Percentiles rank a stretch among this genome's conserved stretches.
phyloP scores from a whole-genome alignment of 306 rosid species.

The Rosa rugosa region DNA sequence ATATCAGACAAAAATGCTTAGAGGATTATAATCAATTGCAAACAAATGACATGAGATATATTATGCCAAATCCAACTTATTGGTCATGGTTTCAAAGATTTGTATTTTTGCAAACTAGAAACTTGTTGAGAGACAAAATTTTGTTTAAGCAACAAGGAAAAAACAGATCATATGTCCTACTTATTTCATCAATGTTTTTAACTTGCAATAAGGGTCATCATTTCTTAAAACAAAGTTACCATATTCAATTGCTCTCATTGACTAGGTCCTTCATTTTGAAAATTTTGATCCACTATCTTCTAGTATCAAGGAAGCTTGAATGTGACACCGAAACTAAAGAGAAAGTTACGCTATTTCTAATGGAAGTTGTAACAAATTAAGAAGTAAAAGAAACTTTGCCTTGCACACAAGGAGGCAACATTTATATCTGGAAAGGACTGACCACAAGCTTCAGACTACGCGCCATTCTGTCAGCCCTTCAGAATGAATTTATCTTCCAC shows the following conservation, averaged over 20 bases:
- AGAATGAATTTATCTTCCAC: background rate
- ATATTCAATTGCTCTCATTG: background rate
- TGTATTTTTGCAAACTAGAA: background rate
- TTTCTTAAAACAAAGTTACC: background rate
- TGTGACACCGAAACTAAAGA: background rate
- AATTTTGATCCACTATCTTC: background rate
- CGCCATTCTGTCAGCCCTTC: background rate
- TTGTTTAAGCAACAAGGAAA: background rate
- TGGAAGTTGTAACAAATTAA: background rate
- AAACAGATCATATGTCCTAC: background rate
- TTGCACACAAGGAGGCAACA: slow-evolving; percentile 8
- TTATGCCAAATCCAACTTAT: background rate
- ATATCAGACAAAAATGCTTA: background rate
- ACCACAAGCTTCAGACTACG: background rate
- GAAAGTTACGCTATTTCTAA: background rate
- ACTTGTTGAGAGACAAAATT: background rate
- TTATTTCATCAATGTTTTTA: background rate
- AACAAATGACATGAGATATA: background rate
- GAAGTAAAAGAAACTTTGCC: background rate
- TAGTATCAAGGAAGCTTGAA: background rate
- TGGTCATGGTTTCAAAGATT: background rate
- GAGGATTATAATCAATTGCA: background rate
- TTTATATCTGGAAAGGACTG: background rate
- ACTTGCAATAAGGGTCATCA: background rate
- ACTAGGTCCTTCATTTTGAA: background rate